Evolutionary conservation across 768 basidiomycete species (phyloP), one percentile per base, ranked within the genome.

Genomic region (Tricholoma bakamatsutake): DNA sequence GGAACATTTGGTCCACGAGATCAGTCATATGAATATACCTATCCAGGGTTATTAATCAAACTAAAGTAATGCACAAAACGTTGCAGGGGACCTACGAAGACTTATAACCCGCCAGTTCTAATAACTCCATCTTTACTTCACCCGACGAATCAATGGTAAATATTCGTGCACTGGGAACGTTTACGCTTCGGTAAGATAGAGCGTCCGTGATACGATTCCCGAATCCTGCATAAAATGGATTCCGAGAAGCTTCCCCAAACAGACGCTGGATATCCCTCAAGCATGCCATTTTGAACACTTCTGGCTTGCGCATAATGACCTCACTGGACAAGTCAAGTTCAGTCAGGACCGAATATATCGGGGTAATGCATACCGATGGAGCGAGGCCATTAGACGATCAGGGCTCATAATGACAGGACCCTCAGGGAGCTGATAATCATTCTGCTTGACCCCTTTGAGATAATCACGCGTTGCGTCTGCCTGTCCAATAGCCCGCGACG

Each of bases 251-350:
- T 35, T 85, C 82, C 5, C 90, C 90, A 65, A 98, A 99, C 5
- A 98, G 69, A 18, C 93, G 78, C 61, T 91, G 91, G 53, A 98
- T 96, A 71, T 98, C 97, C 42, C 94, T 81, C 56, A 98, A 73
- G 72, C 95, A 98, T 1, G 96, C 94, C 97, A 99, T 99, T 75
- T 99, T 99, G 81, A 99, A 99, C n/a, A 98, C 82, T 66, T 99
- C 97, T 0, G 97, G 97, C 70, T 98, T 98, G 35, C 95, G 87
- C 88, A 98, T 90, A 65, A 99, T 96, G 13, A 99, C 96, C 73
- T 99, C 97, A 4, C 94, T 97, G 63, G 8, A 53, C 34, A 28
- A 52, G 27, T 18, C 1, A 55, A 24, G 6, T 30, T 13, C 45
- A 18, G 27, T 53, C 5, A 56, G 30, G 10, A 17, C 18, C 2